Percentiles rank a stretch among this genome's conserved stretches.
phyloP scores from a whole-genome alignment of 2,329 filamentous ascomycete genomes.

The Diaporthe capsici region DNA sequence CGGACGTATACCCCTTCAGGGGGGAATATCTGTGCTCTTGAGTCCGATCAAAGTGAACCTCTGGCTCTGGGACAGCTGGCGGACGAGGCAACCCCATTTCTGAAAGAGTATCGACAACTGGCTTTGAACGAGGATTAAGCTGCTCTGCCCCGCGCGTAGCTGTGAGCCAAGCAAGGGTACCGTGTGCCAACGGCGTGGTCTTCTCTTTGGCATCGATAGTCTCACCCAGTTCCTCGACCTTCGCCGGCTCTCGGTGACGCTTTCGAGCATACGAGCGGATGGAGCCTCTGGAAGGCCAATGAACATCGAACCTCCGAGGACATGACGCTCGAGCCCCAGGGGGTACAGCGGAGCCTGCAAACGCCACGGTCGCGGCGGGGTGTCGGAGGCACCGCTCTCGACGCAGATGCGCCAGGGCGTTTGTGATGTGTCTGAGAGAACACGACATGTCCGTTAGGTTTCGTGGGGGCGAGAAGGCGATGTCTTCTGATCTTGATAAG shows the following conservation, averaged over 20 bases:
- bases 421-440: background rate
- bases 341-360: background rate
- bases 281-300: background rate
- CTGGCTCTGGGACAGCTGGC: background rate
- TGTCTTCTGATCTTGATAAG: no score
- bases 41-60: background rate
- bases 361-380: no score
- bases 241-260: background rate
- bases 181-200: no score
- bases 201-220: background rate
- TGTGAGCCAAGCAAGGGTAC: background rate
- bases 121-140: background rate
- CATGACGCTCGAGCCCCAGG: background rate
- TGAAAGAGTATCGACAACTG: no score
- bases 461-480: background rate
- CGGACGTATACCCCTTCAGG: background rate
- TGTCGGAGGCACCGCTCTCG: background rate
- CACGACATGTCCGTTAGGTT: background rate
- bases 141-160: no score
- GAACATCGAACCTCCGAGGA: no score
- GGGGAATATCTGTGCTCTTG: background rate
- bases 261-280: background rate
- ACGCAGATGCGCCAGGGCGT: background rate
- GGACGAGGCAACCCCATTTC: no score
- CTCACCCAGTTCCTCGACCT: background rate